Evolutionary conservation across 75 land plant genomes (phyloP), one percentile per base, ranked within the genome.

Genomic region (Selaginella tamariscina): DNA sequence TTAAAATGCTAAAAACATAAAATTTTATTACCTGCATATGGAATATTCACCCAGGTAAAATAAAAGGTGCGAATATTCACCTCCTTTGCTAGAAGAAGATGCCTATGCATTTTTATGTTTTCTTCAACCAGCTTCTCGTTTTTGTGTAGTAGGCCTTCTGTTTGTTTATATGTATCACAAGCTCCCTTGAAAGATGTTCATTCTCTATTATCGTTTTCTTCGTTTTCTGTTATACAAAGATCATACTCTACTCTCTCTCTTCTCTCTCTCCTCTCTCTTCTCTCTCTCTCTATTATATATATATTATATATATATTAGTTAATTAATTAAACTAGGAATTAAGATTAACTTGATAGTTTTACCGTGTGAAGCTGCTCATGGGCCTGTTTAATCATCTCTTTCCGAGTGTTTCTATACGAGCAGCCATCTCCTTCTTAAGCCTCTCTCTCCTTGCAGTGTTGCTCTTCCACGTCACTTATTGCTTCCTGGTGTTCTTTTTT

Each of bases 161-260:
- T 73, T 39, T 73, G 76, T n/a, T 75, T 20, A 69, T 65, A 44
- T 77, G 79, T 44, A 70, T 68, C 55, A 26, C 65, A 13, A 77
- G 55, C 63, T 77, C 79, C 31, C 32, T 69, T 21, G 65, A 39
- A 0, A 77, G 63, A 32, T 77, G 66, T n/a, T 77, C 79, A 32
- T 77, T 77, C 56, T 77, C 76, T 0, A 73, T 31, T 24, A 72
- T 77, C n/a, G 79, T 77, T 33, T 54, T 77, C 27, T 77, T 77
- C 20, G 79, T 77, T 73, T 72, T 77, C 79, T 77, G 71, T 24
- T n/a, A 70, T 44, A 21, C 23, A 27, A 59, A 9, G 26, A 21
- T 9, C n/a, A 23, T 21, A 59, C 20, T 20, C 20, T 49, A 49
- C 20, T 11, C 20, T 49, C 54, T 11, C 18, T 49, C 11, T 20